A percentile compares a stretch with the other conserved stretches of the same genome.
Evolutionary conservation across 805 yeast species (phyloP).

Genomic region (Wickerhamiella azyma): DNA sequence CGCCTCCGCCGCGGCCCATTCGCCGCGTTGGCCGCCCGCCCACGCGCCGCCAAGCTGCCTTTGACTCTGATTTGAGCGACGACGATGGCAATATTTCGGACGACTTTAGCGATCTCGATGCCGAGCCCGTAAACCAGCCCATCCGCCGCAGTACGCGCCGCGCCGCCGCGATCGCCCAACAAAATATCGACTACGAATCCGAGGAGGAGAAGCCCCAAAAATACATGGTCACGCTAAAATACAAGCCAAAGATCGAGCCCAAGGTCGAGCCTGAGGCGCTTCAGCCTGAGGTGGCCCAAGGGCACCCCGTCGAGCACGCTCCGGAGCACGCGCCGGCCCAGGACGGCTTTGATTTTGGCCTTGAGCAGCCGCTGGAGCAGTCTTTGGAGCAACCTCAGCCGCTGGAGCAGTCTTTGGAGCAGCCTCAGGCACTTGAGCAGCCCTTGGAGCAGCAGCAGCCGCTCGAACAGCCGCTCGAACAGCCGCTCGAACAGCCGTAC

Average conservation of each 20-base stretch:
- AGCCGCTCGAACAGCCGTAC: too few relatives aligned
- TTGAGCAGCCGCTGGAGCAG: background rate
- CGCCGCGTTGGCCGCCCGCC: constrained; percentile 8
- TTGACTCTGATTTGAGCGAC: constrained; percentile 6
- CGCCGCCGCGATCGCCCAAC: constrained; percentile 3
- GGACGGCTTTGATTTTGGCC: background rate
- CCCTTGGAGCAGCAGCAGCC: background rate
- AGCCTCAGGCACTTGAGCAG: background rate
- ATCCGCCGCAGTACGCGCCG: constrained; percentile 4
- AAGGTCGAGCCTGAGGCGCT: background rate
- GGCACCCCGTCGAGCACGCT: background rate
- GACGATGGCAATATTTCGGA: constrained; percentile 7
- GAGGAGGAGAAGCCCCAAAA: constrained; percentile 3
- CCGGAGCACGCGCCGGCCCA: background rate
- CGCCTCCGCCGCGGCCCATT: constrained; percentile 6
- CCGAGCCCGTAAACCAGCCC: constrained; percentile 3
- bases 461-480: background rate
- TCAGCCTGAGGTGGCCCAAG: background rate
- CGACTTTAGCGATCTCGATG: constrained; percentile 5
- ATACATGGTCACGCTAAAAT: background rate
- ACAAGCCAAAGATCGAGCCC: background rate
- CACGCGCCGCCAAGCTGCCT: constrained; percentile 5
- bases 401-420: background rate
- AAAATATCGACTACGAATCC: background rate
- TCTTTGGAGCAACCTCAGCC: too few relatives aligned